Evolutionary conservation across 2,329 filamentous ascomycete species (phyloP), one percentile per base, ranked within the genome.

Genomic region (Diaporthe amygdali): DNA sequence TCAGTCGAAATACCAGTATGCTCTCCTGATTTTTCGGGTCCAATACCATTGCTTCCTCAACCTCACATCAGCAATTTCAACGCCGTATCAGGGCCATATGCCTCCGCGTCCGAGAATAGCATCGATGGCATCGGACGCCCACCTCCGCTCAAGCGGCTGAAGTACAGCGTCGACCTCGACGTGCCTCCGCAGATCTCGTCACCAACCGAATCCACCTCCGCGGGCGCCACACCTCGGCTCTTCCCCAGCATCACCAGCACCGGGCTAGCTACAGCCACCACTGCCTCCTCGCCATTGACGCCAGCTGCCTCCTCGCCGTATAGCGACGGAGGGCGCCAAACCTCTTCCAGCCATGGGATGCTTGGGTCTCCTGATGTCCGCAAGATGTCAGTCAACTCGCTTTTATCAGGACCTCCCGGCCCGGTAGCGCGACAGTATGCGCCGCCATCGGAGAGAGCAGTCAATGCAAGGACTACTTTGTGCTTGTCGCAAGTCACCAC

Each of bases 311-410:
- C 83, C 3, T 81, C 79, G 14, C 77, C 79, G 78, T 81, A 79
- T 30, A 81, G 81, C 67, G 81, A 83, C 20, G 70, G 67, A 12
- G 72, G 70, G 9, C 74, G 47, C 71, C 77, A 39, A 69, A 69
- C 5, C 72, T 76, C 17, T 56, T 74, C 32, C 75, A 76, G 55
- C 69, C 74, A 56, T 64, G 66, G 32, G 41, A 70, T 30, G 25
- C 15, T 72, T 9, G 32, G 63, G 9, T 77, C 76, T 20, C 75
- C 78, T 27, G 74, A 74, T 4, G 74, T 78, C 55, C 78, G 78
- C 63, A 78, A 89, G 20, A 82, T 93, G 27, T 92, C 91, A 10
- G 90, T 94, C 39, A 89, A 89, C 75, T 93, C 91, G 15, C 80
- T 94, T 9, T 81, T 94, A 6, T 87, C 87, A 3, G 84, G 87